Base-by-base conservation (phyloP, 2,329 filamentous ascomycete genomes). In the Aspergillus spinulosporus region DNA sequence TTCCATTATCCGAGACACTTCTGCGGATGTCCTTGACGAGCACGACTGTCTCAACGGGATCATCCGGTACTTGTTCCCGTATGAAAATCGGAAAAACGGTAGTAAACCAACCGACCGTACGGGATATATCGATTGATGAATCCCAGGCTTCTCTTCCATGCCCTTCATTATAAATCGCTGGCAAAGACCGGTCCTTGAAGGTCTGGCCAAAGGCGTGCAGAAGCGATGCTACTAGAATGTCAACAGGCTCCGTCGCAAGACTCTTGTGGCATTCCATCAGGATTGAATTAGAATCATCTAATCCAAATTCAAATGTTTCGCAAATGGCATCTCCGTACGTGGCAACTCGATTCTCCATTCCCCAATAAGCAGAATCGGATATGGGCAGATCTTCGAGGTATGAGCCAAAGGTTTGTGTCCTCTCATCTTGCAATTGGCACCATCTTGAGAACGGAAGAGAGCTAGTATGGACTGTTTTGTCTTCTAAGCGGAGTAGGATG, bases 61-160 rank as follows among this genome's bases (percentile, higher is more conserved):
- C 58, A 1, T 68, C 58, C 1, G 66, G 43, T 11, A 62, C 64
- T 34, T 67, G 62, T 2, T 62, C 59, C 1, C 65, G 59, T 0
- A 77, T 67, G 28, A 71, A 72, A 3, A 80, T 72, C 0, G 78
- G 78, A 49, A 76, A 78, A 5, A 81, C 63, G 21, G 76, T 77
- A 0, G 79, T 81, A 57, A 81, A 82, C 79, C 79, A 82, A 5
- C 79, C 79, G 2, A 81, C 72, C 1, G 79, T 81, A 4, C 76
- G 72, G 2, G 78, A 78, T 4, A 81, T 71, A 48, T 81, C 79
- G 47, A 81, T 74, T 2, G 70, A 70, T 0, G 70, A 48, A 49
- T 78, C 72, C 71, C 78, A 80, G 0, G 74, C 67, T 61, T 80
- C 78, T 40, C 78, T 68, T 5, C 78, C 78, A 47, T 81, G 78